Percentiles rank a stretch among this genome's conserved stretches.
phyloP scores from a whole-genome alignment of 306 rosid species.

The Dicorynia guianensis region DNA sequence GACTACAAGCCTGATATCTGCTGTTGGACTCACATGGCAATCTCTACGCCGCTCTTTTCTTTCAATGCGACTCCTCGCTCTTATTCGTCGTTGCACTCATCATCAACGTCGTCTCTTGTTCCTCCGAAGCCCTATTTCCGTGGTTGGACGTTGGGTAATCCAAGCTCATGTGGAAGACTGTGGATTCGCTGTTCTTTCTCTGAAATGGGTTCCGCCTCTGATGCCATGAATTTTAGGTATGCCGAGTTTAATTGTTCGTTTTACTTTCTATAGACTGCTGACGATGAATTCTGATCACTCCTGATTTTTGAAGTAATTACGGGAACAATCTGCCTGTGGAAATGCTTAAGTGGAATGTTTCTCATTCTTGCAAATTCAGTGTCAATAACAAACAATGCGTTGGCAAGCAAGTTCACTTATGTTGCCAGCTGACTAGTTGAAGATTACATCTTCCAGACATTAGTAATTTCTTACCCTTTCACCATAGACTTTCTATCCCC shows the following conservation, averaged over 20 bases:
- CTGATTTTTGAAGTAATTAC: background rate
- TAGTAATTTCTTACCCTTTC: background rate
- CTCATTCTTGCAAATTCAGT: no score
- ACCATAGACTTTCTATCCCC: background rate
- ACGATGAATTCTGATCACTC: background rate
- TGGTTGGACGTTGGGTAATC: constrained; percentile 14
- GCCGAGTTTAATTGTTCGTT: background rate
- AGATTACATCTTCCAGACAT: background rate
- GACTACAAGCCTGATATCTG: background rate
- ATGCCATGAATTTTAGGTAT: constrained; percentile 50
- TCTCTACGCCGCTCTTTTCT: constrained; percentile 43
- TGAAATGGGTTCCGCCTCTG: constrained; percentile 44
- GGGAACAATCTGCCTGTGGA: background rate
- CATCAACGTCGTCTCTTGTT: constrained; percentile 29
- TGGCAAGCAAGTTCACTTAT: no score
- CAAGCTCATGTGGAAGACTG: constrained; percentile 25
- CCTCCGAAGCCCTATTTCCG: constrained; percentile 35
- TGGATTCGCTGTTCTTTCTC: constrained; percentile 45
- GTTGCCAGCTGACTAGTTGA: background rate
- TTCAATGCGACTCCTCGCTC: background rate
- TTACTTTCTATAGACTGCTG: background rate
- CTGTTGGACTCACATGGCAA: constrained; percentile 42
- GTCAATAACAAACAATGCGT: no score
- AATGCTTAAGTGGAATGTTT: background rate
- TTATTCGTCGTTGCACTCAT: constrained; percentile 32